A percentile compares a stretch with the other conserved stretches of the same genome.
These are phyloP conservation scores for Rachicladosporium sp. DNA, from an alignment of 2,329 filamentous ascomycete genomes.

Conservation along the genomic window DNA sequence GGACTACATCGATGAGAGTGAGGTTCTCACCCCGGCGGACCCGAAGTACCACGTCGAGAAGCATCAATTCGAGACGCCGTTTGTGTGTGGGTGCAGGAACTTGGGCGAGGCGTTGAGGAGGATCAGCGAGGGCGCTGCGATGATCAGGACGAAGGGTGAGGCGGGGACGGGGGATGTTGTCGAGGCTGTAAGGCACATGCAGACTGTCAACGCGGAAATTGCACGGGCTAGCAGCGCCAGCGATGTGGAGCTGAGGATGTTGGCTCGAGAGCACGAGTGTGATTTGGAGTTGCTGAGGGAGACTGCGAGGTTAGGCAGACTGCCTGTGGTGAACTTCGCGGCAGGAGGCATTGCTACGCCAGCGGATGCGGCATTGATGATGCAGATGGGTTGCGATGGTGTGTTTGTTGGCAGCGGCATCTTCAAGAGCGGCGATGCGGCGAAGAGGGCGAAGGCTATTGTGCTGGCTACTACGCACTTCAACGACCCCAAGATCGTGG, in stretches of 20 bases:
- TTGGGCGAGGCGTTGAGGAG: slow-evolving; percentile 84
- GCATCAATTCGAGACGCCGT: slow-evolving; percentile 66
- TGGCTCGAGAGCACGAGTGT: slow-evolving; percentile 70
- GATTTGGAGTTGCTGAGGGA: slow-evolving; percentile 71
- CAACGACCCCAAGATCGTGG: slow-evolving; percentile 71
- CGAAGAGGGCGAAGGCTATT: slow-evolving; percentile 83
- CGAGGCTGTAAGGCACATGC: slow-evolving; percentile 92
- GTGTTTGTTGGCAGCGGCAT: slow-evolving; percentile 96
- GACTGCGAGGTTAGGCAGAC: slow-evolving; percentile 71
- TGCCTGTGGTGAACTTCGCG: slow-evolving; percentile 96
- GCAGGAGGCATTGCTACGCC: slow-evolving; percentile 99
- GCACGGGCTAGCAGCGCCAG: slow-evolving; percentile 52
- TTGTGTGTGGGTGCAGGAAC: slow-evolving; percentile 93
- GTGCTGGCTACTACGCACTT: slow-evolving; percentile 89
- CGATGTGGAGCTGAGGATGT: slow-evolving; percentile 62
- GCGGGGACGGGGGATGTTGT: slow-evolving; percentile 94
- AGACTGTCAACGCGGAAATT: slow-evolving; percentile 76
- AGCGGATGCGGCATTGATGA: slow-evolving; percentile 93
- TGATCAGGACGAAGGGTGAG: slow-evolving; percentile 98
- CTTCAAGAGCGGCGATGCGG: slow-evolving; percentile 90
- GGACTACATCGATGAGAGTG: slow-evolving; percentile 96
- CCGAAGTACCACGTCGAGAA: slow-evolving; percentile 87
- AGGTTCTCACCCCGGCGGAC: slow-evolving; percentile 93
- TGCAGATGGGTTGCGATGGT: slow-evolving; percentile 96
- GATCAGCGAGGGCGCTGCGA: slow-evolving; percentile 86